Evolutionary conservation across 176 grass and related monocot genomes (phyloP), one percentile per base, ranked within the genome.

Genomic region (Avena sativa): DNA sequence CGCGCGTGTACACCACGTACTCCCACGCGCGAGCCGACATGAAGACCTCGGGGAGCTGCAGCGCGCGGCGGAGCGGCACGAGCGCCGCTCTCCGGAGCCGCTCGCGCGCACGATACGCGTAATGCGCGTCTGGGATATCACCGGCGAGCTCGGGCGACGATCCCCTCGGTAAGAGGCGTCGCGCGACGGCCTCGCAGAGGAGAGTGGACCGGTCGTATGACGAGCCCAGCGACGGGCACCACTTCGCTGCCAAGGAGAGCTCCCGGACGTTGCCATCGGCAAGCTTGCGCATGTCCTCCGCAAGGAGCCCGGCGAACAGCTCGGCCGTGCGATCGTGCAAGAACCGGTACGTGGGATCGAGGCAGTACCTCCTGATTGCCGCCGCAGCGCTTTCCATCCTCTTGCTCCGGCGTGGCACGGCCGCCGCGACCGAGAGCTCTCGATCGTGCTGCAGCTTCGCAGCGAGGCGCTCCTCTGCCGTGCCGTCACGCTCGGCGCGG

Each of bases 1-100:
- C 89, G 87, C 89, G 90, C 43, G 89, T 83, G 91, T 97, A 97
- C 20, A 76, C 55, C 17, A 97, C 80, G 4, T 71, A 76, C 1
- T 75, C 86, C 95, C 89, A 93, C 67, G 84, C 88, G 16, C 79
- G 56, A 32, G 75, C 84, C 74, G 88, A 82, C 79, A 95, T 93
- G 89, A 93, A 91, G 1, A 93, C 44, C 86, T 97, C 93, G 2
- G 92, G 92, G 5, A 97, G 88, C 76, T 95, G 84, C 60, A 97
- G 89, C 32, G 79, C 87, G 80, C 89, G 83, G 65, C 90, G 90
- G 78, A 97, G 90, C 64, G 95, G 92, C 53, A 84, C 71, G 61
- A 97, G 89, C 70, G 67, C 89, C 23, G 36, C 83, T 48, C 63
- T 92, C 23, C 87, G 86, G 52, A 97, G 91, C 23, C 87, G 89